Conservation (phyloP, 2,329 filamentous ascomycete species). For the Ceratocystiopsis minuta region DNA sequence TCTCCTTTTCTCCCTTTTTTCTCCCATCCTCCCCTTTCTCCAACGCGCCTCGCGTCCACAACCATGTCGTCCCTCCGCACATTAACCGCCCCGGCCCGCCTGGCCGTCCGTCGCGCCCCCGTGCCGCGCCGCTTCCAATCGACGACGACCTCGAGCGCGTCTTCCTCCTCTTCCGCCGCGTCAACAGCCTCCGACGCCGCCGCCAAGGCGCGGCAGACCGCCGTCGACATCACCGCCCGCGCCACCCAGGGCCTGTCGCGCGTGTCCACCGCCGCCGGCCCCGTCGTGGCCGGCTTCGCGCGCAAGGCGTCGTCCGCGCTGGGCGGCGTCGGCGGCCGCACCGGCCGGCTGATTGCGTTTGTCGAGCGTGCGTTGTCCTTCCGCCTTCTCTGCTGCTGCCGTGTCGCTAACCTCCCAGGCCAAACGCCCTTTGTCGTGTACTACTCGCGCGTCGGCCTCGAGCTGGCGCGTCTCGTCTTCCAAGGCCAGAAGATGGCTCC, state of each 20-base stretch:
- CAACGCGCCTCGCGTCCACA: neutral
- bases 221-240: constrained; percentile 36
- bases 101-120: constrained; percentile 12
- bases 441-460: constrained; percentile 77
- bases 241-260: constrained; percentile 68
- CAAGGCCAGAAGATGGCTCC: constrained; percentile 78
- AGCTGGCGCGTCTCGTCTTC: constrained; percentile 78
- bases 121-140: constrained; percentile 43
- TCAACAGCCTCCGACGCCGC: constrained; percentile 26
- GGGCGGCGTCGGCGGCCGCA: constrained; percentile 64
- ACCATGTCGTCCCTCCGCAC: constrained; percentile 16
- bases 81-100: constrained; percentile 14
- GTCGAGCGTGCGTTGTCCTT: constrained; percentile 57
- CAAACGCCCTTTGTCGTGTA: constrained; percentile 75
- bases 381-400: neutral
- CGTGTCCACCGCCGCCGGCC: constrained; percentile 63
- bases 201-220: constrained; percentile 21
- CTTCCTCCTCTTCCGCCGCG: constrained; percentile 29
- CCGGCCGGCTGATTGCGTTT: constrained; percentile 59
- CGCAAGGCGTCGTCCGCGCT: constrained; percentile 48
- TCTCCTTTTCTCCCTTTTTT: neutral
- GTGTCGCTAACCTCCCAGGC: constrained; percentile 30
- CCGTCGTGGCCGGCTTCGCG: constrained; percentile 56
- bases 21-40: neutral
- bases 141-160: constrained; percentile 22